Conservation (phyloP, 495 filamentous ascomycete genomes). For the Daldinia concentrica region DNA sequence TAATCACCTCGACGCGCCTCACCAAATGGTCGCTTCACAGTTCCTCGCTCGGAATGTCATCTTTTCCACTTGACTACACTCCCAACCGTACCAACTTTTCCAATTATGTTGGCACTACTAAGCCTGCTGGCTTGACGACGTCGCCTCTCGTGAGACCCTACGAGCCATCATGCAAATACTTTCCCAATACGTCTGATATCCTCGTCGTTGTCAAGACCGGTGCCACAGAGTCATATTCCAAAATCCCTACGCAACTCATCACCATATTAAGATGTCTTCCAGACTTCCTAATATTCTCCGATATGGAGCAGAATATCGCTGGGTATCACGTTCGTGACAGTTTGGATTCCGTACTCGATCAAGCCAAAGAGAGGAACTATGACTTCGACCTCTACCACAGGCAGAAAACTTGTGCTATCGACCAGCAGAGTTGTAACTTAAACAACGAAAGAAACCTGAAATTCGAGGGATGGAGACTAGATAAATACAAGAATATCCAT, state of each 20-base stretch:
- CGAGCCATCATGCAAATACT: constrained; percentile 46
- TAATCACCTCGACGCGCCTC: constrained; percentile 44
- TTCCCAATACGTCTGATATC: constrained; percentile 52
- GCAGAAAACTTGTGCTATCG: constrained; percentile 54
- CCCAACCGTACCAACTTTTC: constrained; percentile 34
- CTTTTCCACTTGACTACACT: constrained; percentile 33
- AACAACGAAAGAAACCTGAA: neutral
- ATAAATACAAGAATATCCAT: constrained; percentile 61
- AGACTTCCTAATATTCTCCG: constrained; percentile 68
- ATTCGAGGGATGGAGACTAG: constrained; percentile 58
- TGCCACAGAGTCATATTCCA: constrained; percentile 61
- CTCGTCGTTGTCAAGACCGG: constrained; percentile 67
- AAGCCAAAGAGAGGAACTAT: constrained; percentile 47
- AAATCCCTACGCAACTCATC: constrained; percentile 64
- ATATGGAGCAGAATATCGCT: constrained; percentile 61
- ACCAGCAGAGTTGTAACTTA: constrained; percentile 53
- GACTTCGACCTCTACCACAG: constrained; percentile 67
- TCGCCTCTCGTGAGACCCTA: neutral
- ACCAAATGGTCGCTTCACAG: constrained; percentile 40
- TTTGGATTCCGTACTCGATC: constrained; percentile 55
- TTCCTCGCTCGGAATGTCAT: constrained; percentile 2
- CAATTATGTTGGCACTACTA: neutral
- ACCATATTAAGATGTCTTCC: constrained; percentile 61
- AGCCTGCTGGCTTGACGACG: neutral
- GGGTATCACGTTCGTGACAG: constrained; percentile 62